A percentile compares a stretch with the other conserved stretches of the same genome.
Evolutionary conservation across 2,329 filamentous ascomycete species (phyloP).

Genomic region (Metarhizium guizhouense): DNA sequence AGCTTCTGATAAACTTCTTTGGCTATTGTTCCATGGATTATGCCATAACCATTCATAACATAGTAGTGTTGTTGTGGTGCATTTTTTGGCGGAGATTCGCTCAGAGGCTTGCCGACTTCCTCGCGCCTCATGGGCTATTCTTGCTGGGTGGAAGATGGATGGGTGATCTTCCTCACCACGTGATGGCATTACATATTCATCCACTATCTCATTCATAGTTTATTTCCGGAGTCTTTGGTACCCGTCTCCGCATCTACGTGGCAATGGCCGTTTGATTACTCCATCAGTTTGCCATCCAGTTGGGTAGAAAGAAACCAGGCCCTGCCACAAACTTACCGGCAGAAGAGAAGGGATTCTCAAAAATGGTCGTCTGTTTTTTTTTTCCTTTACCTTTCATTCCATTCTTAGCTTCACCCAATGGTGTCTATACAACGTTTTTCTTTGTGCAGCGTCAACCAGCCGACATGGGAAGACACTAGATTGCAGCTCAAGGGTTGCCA

Average conservation of each 20-base stretch:
- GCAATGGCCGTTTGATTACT: background rate
- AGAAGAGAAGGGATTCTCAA: too few species aligned
- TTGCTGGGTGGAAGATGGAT: background rate
- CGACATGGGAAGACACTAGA: background rate
- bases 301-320: background rate
- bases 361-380: background rate
- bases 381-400: background rate
- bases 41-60: background rate
- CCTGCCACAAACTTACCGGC: background rate
- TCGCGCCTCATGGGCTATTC: background rate
- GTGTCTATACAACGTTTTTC: too few species aligned
- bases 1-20: too few species aligned
- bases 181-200: too few species aligned
- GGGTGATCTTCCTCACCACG: too few species aligned
- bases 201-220: too few species aligned
- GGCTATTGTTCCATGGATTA: background rate
- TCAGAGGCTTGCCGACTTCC: background rate
- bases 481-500: conserved; percentile 16
- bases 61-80: background rate
- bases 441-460: too few species aligned
- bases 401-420: too few species aligned
- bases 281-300: background rate
- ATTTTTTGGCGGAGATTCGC: background rate
- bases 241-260: background rate
- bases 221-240: background rate